phyloP scores from a whole-genome alignment of 306 rosid genomes.

The Acacia melanoxylon region DNA sequence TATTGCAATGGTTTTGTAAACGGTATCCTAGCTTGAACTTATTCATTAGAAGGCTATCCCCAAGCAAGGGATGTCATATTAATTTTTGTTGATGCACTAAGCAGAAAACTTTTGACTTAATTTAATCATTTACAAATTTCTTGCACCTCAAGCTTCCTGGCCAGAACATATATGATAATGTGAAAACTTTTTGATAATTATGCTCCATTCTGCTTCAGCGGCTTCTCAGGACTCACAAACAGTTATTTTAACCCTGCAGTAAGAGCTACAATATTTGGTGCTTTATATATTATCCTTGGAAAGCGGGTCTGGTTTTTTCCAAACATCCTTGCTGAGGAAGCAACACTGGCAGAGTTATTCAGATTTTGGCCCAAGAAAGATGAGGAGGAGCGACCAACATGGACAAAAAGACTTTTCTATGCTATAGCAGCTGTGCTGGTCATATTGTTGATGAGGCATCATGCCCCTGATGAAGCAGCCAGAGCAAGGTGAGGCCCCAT shows the following conservation, averaged over 20 bases:
- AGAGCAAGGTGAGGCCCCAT: conserved; percentile 82
- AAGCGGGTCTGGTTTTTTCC: conserved; percentile 96
- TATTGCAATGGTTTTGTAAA: neutral
- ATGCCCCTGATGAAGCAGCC: conserved; percentile 99
- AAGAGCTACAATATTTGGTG: conserved; percentile 79
- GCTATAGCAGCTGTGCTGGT: conserved; percentile 71
- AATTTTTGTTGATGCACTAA: neutral
- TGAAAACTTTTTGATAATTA: conserved; percentile 7
- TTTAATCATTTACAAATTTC: neutral
- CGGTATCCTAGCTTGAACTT: neutral
- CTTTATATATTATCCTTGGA: conserved; percentile 67
- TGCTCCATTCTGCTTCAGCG: conserved; percentile 24
- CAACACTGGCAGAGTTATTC: conserved; percentile 88
- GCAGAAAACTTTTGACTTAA: neutral
- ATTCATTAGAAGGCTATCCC: neutral
- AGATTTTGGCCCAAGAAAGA: conserved; percentile 93
- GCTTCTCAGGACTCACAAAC: conserved; percentile 25
- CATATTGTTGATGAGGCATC: conserved; percentile 88
- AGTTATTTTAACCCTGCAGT: conserved; percentile 52
- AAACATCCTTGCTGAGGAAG: conserved; percentile 95
- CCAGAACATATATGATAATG: conserved; percentile 3
- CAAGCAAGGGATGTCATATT: neutral
- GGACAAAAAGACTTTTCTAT: conserved; percentile 94
- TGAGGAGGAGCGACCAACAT: conserved; percentile 93
- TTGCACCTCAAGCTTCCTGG: neutral